These are phyloP conservation scores for Karstenula rhodostoma DNA, from an alignment of 2,329 filamentous ascomycete genomes.

Conservation along the genomic window DNA sequence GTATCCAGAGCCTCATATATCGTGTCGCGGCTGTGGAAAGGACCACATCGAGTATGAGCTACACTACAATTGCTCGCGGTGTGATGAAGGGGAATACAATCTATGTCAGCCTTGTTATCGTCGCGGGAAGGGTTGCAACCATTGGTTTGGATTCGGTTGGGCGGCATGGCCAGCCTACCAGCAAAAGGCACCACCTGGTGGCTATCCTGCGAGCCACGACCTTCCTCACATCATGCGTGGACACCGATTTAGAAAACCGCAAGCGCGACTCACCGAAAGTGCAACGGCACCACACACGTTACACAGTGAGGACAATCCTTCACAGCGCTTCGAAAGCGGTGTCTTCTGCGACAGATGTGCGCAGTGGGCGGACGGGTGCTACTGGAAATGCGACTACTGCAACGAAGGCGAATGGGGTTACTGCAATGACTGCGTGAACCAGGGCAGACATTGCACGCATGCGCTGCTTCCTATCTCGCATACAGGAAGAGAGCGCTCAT, in stretches of 20 bases:
- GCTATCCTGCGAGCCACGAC: constrained; percentile 52
- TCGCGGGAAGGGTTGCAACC: constrained; percentile 75
- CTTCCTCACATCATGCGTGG: constrained; percentile 62
- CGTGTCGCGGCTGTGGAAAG: constrained; percentile 75
- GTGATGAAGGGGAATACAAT: constrained; percentile 75
- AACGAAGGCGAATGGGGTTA: constrained; percentile 96
- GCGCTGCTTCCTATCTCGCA: constrained; percentile 79
- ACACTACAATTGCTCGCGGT: constrained; percentile 82
- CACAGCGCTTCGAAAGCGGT: constrained; percentile 74
- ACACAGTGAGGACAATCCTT: constrained; percentile 72
- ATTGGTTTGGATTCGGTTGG: constrained; percentile 89
- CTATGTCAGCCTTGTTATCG: constrained; percentile 85
- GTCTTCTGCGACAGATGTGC: constrained; percentile 84
- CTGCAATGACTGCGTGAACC: constrained; percentile 86
- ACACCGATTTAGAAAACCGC: constrained; percentile 52
- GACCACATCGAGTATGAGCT: constrained; percentile 82
- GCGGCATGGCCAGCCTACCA: constrained; percentile 73
- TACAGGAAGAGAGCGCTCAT: constrained; percentile 45
- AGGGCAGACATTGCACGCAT: constrained; percentile 82
- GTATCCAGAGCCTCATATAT: constrained; percentile 75
- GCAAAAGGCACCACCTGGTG: constrained; percentile 51
- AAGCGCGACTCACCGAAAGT: constrained; percentile 33
- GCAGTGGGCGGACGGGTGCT: constrained; percentile 79
- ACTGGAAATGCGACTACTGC: constrained; percentile 87
- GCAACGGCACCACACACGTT: constrained; percentile 29